Evolutionary conservation across 2,329 filamentous ascomycete genomes (phyloP), one percentile per base, ranked within the genome.

Genomic region (Cladosporium velox): DNA sequence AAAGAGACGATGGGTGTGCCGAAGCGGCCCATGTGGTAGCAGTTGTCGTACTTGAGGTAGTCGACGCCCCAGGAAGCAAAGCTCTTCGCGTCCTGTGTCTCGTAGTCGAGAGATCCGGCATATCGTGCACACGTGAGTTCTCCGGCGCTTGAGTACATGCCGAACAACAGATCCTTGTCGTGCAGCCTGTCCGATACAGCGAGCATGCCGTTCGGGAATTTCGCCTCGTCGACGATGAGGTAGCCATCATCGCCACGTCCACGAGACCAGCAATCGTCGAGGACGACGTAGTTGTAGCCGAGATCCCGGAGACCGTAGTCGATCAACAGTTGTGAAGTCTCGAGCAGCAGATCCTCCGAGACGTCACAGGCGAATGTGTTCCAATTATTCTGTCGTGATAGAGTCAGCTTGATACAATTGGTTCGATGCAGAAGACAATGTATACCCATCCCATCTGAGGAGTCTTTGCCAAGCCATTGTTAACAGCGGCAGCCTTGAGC

Each of bases 1-100:
- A 78, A 82, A 4, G 80, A 80, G 41, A 83, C 72, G 66, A 80
- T 76, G 0, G 80, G 77, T 1, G 78, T 83, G 14, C 84, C 82
- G 21, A 79, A 81, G 65, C 84, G 80, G 8, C 84, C 84, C 67
- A 82, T 77, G 68, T 86, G 85, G 72, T 80, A 85, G 76, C 85
- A 87, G 71, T 86, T 86, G 74, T 86, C 84, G 55, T 71, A 12
- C 71, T 86, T 84, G 26, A 84, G 72, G 68, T 84, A 85, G 66
- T 80, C 81, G 35, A 85, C 81, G 1, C 81, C 84, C 81, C 83
- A 85, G 18, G 74, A 75, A 0, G 85, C 84, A 71, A 81, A 86
- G 0, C 81, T 79, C 18, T 82, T 73, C 0, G 85, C 85, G 72
- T 87, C 85, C 32, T 82, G 77, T 38, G 80, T 77, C 71, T 86